Evolutionary conservation across 2,329 filamentous ascomycete genomes (phyloP), one percentile per base, ranked within the genome.

Genomic region (Calonectria fujianensis): DNA sequence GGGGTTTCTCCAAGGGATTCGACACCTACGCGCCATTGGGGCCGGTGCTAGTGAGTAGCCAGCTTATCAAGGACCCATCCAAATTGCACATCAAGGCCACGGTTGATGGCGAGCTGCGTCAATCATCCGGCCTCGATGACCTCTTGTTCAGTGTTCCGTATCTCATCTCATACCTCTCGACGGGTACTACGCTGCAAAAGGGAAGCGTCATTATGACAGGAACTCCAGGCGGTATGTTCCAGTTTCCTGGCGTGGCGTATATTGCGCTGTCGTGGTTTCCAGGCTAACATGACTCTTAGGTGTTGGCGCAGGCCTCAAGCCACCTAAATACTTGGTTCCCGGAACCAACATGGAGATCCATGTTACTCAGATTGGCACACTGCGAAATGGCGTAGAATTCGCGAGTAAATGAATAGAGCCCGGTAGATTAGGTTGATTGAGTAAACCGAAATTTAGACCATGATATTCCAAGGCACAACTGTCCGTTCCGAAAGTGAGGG

Each of bases 11-110:
- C 63, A 90, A 90, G 78, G 87, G 85, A 0, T 83, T 85, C 2
- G 88, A 90, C 78, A 88, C 86, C 0, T 90, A 87, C 76, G 89
- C 87, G 72, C 88, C 88, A 1, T 87, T 90, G 80, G 89, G 88
- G 0, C 88, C 88, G 0, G 82, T 89, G 7, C 68, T 82, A 0
- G 74, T 74, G 10, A 74, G 76, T 24, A 48, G 77, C 9, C 24
- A 51, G 6, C 69, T 82, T 14, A 70, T 84, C 27, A 78, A 80
- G 4, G 82, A 84, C 61, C 77, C 80, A 16, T 61, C 70, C 79
- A 84, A 82, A 16, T 81, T 92, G 65, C 83, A 80, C 52, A 91
- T 92, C 66, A 84, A 75, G 31, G 84, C 81, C 2, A 77, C 52
- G n/a, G 85, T 90, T 13, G 90, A 90, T 74, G 86, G 86, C 0